Evolutionary conservation across 345 rosid species (phyloP).

Genomic region (Angophora floribunda): DNA sequence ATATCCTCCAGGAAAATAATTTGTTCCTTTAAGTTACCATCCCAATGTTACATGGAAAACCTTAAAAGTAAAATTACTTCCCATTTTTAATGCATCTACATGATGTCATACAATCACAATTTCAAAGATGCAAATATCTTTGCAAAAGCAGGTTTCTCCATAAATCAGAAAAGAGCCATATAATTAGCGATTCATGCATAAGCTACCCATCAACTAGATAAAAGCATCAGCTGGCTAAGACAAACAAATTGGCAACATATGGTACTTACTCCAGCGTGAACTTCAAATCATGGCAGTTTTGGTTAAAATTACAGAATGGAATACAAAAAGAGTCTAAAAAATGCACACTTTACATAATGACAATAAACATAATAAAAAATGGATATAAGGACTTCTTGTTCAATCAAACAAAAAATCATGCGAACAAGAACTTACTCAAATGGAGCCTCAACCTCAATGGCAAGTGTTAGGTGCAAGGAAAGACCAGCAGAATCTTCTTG

Average conservation of each 20-base stretch:
- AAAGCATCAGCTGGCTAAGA: neutral
- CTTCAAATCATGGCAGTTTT: neutral
- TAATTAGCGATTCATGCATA: neutral
- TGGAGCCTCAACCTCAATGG: constrained; percentile 56
- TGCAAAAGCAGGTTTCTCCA: neutral
- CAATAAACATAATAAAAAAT: neutral
- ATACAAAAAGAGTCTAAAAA: neutral
- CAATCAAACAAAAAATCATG: neutral
- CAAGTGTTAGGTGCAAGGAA: constrained; percentile 49
- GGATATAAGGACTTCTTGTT: neutral
- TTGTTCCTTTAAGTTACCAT: neutral
- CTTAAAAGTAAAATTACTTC: neutral
- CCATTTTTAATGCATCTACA: neutral
- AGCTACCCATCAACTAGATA: neutral
- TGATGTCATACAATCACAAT: neutral
- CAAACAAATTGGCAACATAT: neutral
- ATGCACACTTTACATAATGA: neutral
- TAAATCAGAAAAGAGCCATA: neutral
- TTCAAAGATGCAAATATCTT: neutral
- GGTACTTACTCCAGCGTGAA: neutral
- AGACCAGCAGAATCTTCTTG: constrained; percentile 10
- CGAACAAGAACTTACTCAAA: constrained; percentile 39
- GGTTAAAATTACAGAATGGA: neutral
- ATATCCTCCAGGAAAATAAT: neutral
- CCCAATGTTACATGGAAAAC: neutral